Percentiles rank a stretch among this genome's conserved stretches.
Evolutionary conservation across 1,284 basidiomycete species (phyloP).

Genomic region (Tylopilus sp.): DNA sequence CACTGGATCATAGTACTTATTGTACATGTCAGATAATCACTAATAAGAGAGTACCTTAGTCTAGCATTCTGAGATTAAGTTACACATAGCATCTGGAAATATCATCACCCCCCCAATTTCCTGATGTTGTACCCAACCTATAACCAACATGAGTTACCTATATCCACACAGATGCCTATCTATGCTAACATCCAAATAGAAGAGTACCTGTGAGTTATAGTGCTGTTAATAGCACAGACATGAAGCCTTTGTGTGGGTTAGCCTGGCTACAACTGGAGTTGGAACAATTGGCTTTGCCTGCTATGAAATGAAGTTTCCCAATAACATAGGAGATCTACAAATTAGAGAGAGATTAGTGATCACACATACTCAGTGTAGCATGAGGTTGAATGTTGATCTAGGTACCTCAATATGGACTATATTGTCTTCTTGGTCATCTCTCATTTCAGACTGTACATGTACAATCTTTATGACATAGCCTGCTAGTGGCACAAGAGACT

Average conservation of each 20-base stretch:
- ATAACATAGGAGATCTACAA: neutral
- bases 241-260: neutral
- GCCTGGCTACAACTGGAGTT: neutral
- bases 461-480: neutral
- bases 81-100: too few relatives aligned
- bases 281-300: neutral
- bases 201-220: neutral
- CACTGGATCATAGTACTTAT: too few relatives aligned
- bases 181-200: neutral
- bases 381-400: neutral
- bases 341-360: neutral
- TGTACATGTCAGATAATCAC: too few relatives aligned
- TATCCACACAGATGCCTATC: too few relatives aligned
- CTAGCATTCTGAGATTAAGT: too few relatives aligned
- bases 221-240: neutral
- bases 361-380: too few relatives aligned
- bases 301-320: slow-evolving; percentile 1
- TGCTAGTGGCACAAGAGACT: too few relatives aligned
- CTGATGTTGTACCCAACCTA: too few relatives aligned
- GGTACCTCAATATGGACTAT: neutral
- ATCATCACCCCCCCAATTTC: too few relatives aligned
- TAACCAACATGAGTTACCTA: too few relatives aligned
- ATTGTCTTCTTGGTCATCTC: neutral
- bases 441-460: neutral
- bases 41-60: too few relatives aligned